phyloP scores from a whole-genome alignment of 2,329 filamentous ascomycete species.

The Cercospora berteroae region DNA sequence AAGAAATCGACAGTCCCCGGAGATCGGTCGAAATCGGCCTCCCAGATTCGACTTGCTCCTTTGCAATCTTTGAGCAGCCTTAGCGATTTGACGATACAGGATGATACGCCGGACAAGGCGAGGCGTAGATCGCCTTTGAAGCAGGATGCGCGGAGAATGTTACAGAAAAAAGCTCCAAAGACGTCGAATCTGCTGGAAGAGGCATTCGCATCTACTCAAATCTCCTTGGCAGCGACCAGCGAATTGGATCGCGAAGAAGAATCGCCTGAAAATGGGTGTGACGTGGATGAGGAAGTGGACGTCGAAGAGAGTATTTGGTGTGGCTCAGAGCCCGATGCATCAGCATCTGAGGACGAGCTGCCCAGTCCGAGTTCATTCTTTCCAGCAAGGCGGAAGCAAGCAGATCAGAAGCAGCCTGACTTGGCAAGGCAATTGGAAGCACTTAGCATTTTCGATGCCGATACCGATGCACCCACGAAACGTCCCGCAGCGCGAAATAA shows the following conservation, averaged over 20 bases:
- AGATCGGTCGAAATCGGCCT: neutral
- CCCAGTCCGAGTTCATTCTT: constrained; percentile 32
- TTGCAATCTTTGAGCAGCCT: constrained; percentile 16
- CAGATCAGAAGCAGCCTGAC: constrained; percentile 4
- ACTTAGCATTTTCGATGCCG: constrained; percentile 21
- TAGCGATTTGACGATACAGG: constrained; percentile 10
- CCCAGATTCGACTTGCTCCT: constrained; percentile 23
- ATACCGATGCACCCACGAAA: neutral
- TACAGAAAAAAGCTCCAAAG: neutral
- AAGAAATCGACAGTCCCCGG: neutral
- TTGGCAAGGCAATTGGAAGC: constrained; percentile 20
- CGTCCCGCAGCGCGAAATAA: neutral
- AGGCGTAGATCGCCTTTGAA: constrained; percentile 7
- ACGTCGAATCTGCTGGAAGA: neutral
- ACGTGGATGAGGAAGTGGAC: constrained; percentile 26
- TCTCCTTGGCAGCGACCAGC: no score
- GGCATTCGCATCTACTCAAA: neutral
- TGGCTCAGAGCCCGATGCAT: constrained; percentile 28
- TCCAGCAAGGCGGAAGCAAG: constrained; percentile 13
- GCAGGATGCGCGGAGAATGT: neutral
- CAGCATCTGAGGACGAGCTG: constrained; percentile 30
- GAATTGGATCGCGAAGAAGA: neutral
- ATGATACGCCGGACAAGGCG: constrained; percentile 13
- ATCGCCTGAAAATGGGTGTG: neutral
- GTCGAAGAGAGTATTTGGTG: constrained; percentile 39